Evolutionary conservation across 192 early-diverging fungal genomes (phyloP), one percentile per base, ranked within the genome.

Genomic region (Gonapodya sp.): DNA sequence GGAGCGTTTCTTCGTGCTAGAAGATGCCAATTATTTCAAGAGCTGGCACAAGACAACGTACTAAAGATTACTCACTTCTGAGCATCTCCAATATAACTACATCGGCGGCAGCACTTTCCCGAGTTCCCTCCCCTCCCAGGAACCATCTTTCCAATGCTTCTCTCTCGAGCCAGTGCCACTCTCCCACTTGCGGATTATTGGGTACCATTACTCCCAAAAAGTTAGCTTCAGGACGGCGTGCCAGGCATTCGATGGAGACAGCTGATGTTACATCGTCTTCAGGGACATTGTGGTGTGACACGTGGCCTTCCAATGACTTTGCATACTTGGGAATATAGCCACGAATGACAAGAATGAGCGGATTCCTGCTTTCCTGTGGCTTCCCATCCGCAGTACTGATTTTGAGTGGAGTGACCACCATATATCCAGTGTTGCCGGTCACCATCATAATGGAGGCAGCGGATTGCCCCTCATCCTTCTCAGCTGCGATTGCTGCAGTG

Each of bases 211-310:
- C 8, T 16, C 75, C 75, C 75, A 77, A 31, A 18, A 2, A 77
- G 75, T 77, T 77, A 31, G 16, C 30, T 34, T 77, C 75, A 16
- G 30, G 30, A 34, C 75, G 75, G 30, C 75, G 75, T 33, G 34
- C 75, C 18, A 77, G 31, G 30, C 75, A 18, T 34, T 77, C 75
- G 75, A 77, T 77, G 30, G 75, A 31, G 18, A 77, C 75, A 33
- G 34, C 8, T 14, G 30, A 18, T 2, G 18, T 16, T 77, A 33
- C 18, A 8, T 32, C 8, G 16, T 16, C 16, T 30, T 72, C 64
- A 33, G 75, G 75, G 8, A 16, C 18, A 18, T 31, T 18, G 8
- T 14, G 75, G 24, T 64, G 46, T n/a, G n/a, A n/a, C n/a, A n/a
- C n/a, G n/a, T n/a, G n/a, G n/a, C n/a, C n/a, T 64, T 16, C 46